Evolutionary conservation across 768 basidiomycete species (phyloP).

Genomic region (Inosperma sp.): DNA sequence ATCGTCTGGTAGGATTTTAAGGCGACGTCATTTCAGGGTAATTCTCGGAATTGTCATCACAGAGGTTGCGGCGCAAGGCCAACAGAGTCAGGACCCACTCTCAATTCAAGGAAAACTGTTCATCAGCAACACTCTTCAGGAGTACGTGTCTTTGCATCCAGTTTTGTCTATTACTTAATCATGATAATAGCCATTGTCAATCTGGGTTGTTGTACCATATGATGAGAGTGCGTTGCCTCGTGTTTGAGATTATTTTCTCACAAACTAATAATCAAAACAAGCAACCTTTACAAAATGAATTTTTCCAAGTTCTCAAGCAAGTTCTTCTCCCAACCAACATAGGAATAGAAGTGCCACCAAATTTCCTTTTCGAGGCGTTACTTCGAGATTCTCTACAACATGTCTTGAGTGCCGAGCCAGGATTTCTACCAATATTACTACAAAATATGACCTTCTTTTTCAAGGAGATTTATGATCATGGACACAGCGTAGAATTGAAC

Average conservation of each 20-base stretch:
- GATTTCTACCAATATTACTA: constrained; percentile 47
- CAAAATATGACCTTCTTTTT: constrained; percentile 56
- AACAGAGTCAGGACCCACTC: constrained; percentile 54
- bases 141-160: constrained; percentile 31
- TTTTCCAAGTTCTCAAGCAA: constrained; percentile 52
- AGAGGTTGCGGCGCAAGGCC: constrained; percentile 44
- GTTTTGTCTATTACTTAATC: background rate
- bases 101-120: constrained; percentile 53
- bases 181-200: constrained; percentile 44
- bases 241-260: constrained; percentile 2
- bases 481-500: constrained; percentile 50
- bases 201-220: constrained; percentile 55
- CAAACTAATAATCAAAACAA: constrained; percentile 19
- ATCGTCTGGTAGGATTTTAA: too few species aligned
- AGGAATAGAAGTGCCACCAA: constrained; percentile 21
- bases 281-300: constrained; percentile 43
- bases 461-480: constrained; percentile 51
- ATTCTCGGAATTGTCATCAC: constrained; percentile 49
- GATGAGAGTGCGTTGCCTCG: constrained; percentile 44
- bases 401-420: constrained; percentile 46
- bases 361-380: constrained; percentile 43
- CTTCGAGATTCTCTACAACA: constrained; percentile 54
- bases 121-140: constrained; percentile 46
- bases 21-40: constrained; percentile 32
- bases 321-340: constrained; percentile 38